These are phyloP conservation scores for Entonaema liquescens DNA, from an alignment of 495 filamentous ascomycete genomes.

Conservation along the genomic window DNA sequence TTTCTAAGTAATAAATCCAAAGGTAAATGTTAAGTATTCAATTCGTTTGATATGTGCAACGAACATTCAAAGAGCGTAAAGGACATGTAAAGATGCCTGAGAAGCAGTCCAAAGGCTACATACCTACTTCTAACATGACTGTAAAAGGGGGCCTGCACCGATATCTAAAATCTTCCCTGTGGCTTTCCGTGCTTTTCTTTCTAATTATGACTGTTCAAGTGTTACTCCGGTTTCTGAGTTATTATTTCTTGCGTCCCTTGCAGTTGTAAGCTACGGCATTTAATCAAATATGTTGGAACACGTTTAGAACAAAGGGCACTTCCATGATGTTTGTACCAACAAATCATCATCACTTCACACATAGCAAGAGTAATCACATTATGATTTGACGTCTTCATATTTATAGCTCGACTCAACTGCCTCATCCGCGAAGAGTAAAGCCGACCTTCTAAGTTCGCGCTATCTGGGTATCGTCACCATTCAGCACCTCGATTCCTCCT, in stretches of 20 bases:
- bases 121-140: not conserved
- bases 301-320: no score
- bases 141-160: not conserved
- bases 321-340: no score
- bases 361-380: not conserved
- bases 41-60: no score
- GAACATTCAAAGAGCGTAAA: no score
- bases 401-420: not conserved
- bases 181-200: not conserved
- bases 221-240: not conserved
- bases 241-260: not conserved
- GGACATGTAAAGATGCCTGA: not conserved
- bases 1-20: not conserved
- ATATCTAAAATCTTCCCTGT: not conserved
- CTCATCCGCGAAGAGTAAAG: not conserved
- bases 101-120: not conserved
- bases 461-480: slow-evolving; percentile 38
- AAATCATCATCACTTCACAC: not conserved
- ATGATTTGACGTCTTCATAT: not conserved
- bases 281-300: no score
- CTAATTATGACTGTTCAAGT: not conserved
- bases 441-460: slow-evolving; percentile 4
- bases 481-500: not conserved
- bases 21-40: not conserved
- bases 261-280: not conserved